Base-by-base conservation (phyloP, 768 basidiomycete genomes). In the Panellus pusillus region DNA sequence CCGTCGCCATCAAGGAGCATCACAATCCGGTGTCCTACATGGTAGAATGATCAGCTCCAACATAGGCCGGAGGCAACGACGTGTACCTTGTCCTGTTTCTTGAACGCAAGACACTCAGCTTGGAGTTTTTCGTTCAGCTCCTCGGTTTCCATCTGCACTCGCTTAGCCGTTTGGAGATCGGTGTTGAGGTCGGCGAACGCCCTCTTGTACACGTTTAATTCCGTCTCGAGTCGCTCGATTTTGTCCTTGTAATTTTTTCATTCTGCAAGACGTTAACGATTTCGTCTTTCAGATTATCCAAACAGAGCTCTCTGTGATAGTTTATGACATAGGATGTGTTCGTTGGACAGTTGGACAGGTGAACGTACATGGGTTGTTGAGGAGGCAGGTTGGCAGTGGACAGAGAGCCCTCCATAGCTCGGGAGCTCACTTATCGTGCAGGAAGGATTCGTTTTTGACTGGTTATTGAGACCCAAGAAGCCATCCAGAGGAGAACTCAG, bases 1-100 rank as follows among this genome's bases (percentile, higher is more conserved):
- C 79, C 80, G 58, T 88, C 86, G 36, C 87, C 87, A 52, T 89
- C 86, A 50, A 89, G 67, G 44, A 89, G 74, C 70, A 79, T 66
- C 15, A 75, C 65, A 31, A 78, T 64, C 45, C 77, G 74, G 54
- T 74, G 68, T 9, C 74, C 77, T 79, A 52, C 31, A 18, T 52
- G 17, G 3, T 9, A 41, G 19, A 24, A 28, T 32, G 11, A 17
- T 15, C 48, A 6, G 3, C 17, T 9, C 24, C n/a, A 43, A 44
- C n/a, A 14, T 29, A 32, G 29, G 9, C 28, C 29, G 13, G 55
- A 70, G 72, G 66, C 71, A 72, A 27, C 75, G 61, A 56, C 73
- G 73, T 73, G 72, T 57, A 70, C 75, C 44, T 74, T 70, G 17
- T 68, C 66, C 41, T 74, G 72, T 43, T 66, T 66, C 48, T 72